Conservation (phyloP, 2,329 filamentous ascomycete genomes). For the Sarocladiaceae sp. region DNA sequence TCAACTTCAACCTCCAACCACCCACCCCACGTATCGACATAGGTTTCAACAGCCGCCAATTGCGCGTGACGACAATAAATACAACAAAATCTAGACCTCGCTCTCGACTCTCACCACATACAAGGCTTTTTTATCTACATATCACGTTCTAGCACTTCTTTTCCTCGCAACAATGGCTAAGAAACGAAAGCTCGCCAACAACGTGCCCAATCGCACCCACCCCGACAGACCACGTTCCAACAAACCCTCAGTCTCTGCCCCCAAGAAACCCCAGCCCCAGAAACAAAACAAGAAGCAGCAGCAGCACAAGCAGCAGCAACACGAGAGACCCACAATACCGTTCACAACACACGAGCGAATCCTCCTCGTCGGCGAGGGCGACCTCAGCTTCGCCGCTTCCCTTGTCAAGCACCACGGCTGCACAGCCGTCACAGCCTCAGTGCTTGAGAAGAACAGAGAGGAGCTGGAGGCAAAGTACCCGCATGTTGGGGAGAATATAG, state of each 20-base stretch:
- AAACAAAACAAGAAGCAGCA: constrained; percentile 13
- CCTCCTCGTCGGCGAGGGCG: constrained; percentile 72
- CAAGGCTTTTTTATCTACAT: too few species aligned
- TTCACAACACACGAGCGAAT: constrained; percentile 62
- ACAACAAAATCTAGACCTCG: neutral
- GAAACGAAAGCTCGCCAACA: constrained; percentile 10
- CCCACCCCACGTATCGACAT: neutral
- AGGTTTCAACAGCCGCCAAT: neutral
- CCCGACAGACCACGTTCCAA: constrained; percentile 1
- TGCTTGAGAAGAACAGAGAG: constrained; percentile 50
- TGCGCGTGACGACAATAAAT: too few species aligned
- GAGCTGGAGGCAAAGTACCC: constrained; percentile 69
- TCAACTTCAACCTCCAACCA: neutral
- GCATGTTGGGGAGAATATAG: constrained; percentile 54
- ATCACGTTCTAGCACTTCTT: too few species aligned
- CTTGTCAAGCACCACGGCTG: constrained; percentile 61
- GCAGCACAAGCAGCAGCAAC: constrained; percentile 14
- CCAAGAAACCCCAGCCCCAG: constrained; percentile 14
- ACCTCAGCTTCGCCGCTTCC: constrained; percentile 70
- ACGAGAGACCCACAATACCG: constrained; percentile 50
- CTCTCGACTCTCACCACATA: neutral
- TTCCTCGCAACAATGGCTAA: constrained; percentile 3
- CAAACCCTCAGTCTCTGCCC: constrained; percentile 6
- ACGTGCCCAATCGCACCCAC: neutral
- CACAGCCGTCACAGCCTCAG: constrained; percentile 61